Conservation (phyloP, 257 asterid species). For the Lithospermum erythrorhizon region DNA sequence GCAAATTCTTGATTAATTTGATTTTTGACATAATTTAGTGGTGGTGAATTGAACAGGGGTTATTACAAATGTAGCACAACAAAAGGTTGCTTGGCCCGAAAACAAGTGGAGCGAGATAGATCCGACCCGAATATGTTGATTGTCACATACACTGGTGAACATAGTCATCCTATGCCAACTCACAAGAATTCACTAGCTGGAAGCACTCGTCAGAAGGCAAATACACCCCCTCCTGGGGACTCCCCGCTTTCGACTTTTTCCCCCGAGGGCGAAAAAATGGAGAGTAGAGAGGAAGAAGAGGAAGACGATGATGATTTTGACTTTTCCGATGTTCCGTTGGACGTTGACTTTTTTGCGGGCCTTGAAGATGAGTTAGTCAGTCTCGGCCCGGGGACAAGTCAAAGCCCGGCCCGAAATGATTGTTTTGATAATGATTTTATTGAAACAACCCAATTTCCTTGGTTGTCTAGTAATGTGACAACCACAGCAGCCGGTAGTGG, state of each 20-base stretch:
- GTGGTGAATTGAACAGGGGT: conserved; percentile 42
- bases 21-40: background rate
- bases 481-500: conserved; percentile 52
- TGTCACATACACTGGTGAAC: conserved; percentile 83
- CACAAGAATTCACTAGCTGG: conserved; percentile 93
- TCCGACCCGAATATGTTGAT: conserved; percentile 91
- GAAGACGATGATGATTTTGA: conserved; percentile 28
- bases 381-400: conserved; percentile 10
- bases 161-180: conserved; percentile 86
- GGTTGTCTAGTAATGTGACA: conserved; percentile 40
- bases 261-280: conserved; percentile 38
- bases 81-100: conserved; percentile 84
- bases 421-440: conserved; percentile 25
- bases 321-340: conserved; percentile 15
- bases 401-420: conserved; percentile 14
- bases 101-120: conserved; percentile 93
- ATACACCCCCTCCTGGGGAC: conserved; percentile 34
- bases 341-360: conserved; percentile 67
- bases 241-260: conserved; percentile 28
- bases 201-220: conserved; percentile 53
- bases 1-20: too few relatives aligned
- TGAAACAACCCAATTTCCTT: conserved; percentile 28
- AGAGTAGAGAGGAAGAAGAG: conserved; percentile 31
- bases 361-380: conserved; percentile 57
- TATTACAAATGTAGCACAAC: conserved; percentile 93